Evolutionary conservation across 1,284 basidiomycete genomes (phyloP), one percentile per base, ranked within the genome.

Genomic region (Ustilago loliicola): DNA sequence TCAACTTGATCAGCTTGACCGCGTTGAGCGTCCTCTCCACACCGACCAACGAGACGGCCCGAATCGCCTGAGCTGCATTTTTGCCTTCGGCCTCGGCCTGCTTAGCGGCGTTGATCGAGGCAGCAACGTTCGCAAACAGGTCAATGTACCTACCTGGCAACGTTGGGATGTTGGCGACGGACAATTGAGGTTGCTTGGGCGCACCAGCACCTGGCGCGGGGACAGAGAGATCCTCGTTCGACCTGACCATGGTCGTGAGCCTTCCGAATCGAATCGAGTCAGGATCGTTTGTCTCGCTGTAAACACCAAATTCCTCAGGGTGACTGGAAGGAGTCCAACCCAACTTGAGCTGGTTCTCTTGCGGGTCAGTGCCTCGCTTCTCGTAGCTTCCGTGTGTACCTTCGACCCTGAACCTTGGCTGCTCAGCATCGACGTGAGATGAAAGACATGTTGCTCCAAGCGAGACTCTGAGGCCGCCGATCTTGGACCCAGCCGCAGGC

Each of bases 291-390:
- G 54, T 42, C 11, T 82, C 79, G 61, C 72, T 69, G 64, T 86
- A 84, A 0, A 69, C 61, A 15, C 84, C 84, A 61, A 86, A 86
- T 27, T 76, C 61, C n/a, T 85, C 80, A 11, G 70, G 61, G 45
- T 83, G 77, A 19, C 73, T 66, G 5, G 53, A 32, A 13, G 84
- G 83, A 0, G 75, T 79, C 81, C 80, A 83, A 13, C 83, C 83
- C 15, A 60, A 50, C 66, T 85, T 85, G 60, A 85, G 77, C 64
- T 86, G 85, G 51, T 77, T 73, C 61, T 85, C 85, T 54, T 86
- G 85, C 11, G 85, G 85, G 60, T 86, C 85, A 0, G 74, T 77
- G 25, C 83, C 85, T 10, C 63, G 63, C 74, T 85, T 86, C 45
- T 80, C 76, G 75, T 83, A 86, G 48, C 67, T 72, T 32, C 84